Conservation (phyloP, 257 asterid genomes). For the Primulina tabacum region DNA sequence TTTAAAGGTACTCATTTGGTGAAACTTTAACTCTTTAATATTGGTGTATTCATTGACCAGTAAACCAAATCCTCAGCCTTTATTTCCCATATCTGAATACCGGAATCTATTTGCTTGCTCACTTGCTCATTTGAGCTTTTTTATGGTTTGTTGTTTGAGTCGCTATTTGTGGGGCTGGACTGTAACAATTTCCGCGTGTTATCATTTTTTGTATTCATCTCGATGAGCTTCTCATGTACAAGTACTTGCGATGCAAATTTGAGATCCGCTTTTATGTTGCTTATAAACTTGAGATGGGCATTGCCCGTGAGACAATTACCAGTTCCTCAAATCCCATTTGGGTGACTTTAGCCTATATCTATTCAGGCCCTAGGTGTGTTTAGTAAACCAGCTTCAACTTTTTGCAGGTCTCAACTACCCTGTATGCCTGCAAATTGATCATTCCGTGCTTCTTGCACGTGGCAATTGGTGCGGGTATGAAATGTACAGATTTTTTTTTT, state of each 20-base stretch:
- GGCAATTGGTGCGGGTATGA: conserved; percentile 68
- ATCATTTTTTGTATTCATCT: not conserved
- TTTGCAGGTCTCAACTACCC: conserved; percentile 53
- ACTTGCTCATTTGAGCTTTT: no score
- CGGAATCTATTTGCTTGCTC: not conserved
- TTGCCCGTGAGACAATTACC: not conserved
- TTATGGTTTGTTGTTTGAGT: not conserved
- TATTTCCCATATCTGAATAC: not conserved
- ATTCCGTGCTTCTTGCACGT: conserved; percentile 46
- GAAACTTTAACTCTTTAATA: conserved; percentile 5
- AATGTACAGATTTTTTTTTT: not conserved
- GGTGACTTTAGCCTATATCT: not conserved
- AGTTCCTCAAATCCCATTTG: not conserved
- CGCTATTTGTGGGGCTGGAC: conserved; percentile 12
- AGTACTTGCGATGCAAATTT: not conserved
- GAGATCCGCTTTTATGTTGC: not conserved
- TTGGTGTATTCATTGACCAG: conserved; percentile 5
- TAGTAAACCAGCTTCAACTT: not conserved
- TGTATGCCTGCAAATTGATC: conserved; percentile 59
- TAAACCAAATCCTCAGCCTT: conserved; percentile 4
- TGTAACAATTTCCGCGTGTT: not conserved
- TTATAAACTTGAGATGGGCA: conserved; percentile 1
- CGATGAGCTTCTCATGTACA: not conserved
- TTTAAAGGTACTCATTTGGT: conserved; percentile 49
- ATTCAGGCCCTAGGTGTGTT: not conserved